A percentile compares a stretch with the other conserved stretches of the same genome.
Evolutionary conservation across 345 rosid species (phyloP).

Genomic region (Geranium brycei): DNA sequence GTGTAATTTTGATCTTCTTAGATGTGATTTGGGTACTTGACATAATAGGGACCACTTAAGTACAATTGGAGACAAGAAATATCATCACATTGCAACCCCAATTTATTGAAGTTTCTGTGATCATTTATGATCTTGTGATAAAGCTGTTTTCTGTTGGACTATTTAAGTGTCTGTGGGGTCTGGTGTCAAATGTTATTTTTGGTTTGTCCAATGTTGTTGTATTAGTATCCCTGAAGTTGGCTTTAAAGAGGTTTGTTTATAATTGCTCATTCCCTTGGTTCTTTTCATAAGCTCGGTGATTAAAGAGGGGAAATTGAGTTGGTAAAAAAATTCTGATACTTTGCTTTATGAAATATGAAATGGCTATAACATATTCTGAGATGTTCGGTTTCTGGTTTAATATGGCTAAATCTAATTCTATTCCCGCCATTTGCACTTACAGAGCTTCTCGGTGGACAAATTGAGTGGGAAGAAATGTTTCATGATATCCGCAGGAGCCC

Average conservation of each 20-base stretch:
- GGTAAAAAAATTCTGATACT: too few relatives aligned
- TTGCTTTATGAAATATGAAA: too few relatives aligned
- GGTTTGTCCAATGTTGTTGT: not conserved
- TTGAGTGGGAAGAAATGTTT: conserved; percentile 44
- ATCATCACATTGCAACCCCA: not conserved
- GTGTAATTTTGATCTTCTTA: too few relatives aligned
- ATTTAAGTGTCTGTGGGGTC: not conserved
- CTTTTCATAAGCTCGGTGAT: not conserved
- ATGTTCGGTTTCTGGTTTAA: not conserved
- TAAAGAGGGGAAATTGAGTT: too few relatives aligned
- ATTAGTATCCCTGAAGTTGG: not conserved
- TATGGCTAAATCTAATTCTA: not conserved
- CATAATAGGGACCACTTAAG: not conserved
- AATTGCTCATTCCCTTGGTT: not conserved
- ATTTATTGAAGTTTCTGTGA: too few relatives aligned
- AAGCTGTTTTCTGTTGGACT: not conserved
- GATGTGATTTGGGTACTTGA: not conserved
- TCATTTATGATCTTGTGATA: too few relatives aligned
- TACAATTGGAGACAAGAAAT: not conserved
- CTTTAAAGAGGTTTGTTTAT: not conserved
- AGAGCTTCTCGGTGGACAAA: conserved; percentile 42
- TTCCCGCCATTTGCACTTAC: not conserved
- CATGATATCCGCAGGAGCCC: conserved; percentile 45
- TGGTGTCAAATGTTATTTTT: not conserved
- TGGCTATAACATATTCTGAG: too few relatives aligned